Percentiles rank a stretch among this genome's conserved stretches.
phyloP scores from a whole-genome alignment of 768 basidiomycete genomes.

The Mrakia hoshinonis region DNA sequence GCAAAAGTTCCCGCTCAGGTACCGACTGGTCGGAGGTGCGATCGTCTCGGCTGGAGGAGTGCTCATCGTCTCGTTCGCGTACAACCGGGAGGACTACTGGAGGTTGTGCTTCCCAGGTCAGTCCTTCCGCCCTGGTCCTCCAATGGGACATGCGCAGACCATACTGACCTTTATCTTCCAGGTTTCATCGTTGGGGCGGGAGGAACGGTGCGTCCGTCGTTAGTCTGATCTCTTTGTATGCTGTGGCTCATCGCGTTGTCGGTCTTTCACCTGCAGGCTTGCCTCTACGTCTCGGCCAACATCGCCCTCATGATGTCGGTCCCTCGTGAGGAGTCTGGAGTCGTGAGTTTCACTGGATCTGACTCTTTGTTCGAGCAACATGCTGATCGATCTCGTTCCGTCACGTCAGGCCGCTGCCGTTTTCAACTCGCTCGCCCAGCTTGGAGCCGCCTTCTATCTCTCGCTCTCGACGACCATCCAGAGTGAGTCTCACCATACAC shows the following conservation, averaged over 20 bases:
- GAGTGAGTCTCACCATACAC: not conserved
- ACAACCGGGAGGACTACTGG: constrained; percentile 4
- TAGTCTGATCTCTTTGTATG: not conserved
- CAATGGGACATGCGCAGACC: not conserved
- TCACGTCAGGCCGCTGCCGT: not conserved
- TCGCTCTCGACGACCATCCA: not conserved
- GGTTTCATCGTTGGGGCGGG: not conserved
- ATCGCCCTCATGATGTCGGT: not conserved
- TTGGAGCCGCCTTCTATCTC: not conserved
- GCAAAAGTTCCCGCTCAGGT: not conserved
- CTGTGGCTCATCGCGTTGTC: not conserved
- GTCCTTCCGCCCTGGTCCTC: not conserved
- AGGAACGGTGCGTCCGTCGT: not conserved
- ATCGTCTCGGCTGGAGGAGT: not conserved
- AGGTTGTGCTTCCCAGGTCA: not conserved
- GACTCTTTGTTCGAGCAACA: not conserved
- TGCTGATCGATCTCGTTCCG: too few relatives aligned
- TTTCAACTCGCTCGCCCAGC: not conserved
- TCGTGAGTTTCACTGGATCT: not conserved
- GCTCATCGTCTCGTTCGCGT: constrained; percentile 8
- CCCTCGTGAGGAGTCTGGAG: not conserved
- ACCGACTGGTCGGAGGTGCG: not conserved
- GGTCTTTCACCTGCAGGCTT: not conserved
- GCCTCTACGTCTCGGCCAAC: not conserved
- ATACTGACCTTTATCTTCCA: not conserved